phyloP scores from a whole-genome alignment of 495 filamentous ascomycete species.

The Gamarada debralockiae region DNA sequence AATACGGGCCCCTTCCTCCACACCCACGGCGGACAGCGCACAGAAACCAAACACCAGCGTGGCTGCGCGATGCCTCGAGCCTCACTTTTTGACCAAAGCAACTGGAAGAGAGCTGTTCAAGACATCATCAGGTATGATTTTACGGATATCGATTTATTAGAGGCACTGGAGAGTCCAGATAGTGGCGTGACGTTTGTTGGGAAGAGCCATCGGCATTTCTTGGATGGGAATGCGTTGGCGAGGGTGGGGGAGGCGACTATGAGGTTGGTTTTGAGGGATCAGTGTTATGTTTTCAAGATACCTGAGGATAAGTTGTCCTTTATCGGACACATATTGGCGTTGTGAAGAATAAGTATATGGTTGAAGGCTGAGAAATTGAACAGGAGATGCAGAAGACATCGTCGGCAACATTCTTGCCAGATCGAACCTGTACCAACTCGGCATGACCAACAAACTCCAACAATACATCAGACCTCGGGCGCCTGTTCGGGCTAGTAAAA shows the following conservation, averaged over 20 bases:
- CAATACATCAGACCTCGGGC: constrained; percentile 4
- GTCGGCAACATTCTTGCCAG: constrained; percentile 3
- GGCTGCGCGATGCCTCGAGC: too few relatives aligned
- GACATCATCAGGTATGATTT: constrained; percentile 12
- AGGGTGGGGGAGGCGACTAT: constrained; percentile 11
- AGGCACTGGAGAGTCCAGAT: constrained; percentile 14
- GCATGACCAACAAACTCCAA: neutral
- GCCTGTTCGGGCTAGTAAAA: neutral
- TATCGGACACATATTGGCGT: neutral
- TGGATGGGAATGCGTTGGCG: constrained; percentile 13
- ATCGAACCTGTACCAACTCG: neutral
- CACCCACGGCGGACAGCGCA: too few relatives aligned
- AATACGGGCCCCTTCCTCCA: too few relatives aligned
- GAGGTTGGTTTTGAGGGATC: constrained; percentile 10
- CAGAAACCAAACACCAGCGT: too few relatives aligned
- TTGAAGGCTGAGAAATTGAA: neutral
- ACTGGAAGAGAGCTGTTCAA: neutral
- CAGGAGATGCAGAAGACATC: neutral
- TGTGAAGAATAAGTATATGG: neutral
- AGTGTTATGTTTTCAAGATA: constrained; percentile 12
- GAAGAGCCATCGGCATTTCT: neutral
- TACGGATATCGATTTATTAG: constrained; percentile 13
- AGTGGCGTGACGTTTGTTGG: constrained; percentile 13
- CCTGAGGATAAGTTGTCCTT: neutral
- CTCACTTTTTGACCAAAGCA: too few relatives aligned